Evolutionary conservation across 164 flowering plant species (phyloP).

Genomic region (Aristolochia fimbriata): DNA sequence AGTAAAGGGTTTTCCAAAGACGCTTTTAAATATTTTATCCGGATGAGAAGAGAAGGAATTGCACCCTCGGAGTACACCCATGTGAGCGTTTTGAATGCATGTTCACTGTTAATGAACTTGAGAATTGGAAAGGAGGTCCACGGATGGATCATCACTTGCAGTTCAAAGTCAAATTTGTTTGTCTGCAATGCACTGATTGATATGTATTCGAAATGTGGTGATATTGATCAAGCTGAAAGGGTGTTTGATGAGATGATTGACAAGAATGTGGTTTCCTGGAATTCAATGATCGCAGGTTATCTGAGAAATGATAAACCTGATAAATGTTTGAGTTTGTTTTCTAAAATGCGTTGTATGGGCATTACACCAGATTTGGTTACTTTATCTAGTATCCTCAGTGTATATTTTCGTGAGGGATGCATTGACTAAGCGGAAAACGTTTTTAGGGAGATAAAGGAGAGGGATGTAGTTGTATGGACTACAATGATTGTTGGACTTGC

Average conservation of each 20-base stretch:
- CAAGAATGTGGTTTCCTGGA: constrained; percentile 32
- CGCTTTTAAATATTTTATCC: constrained; percentile 22
- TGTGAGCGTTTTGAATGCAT: constrained; percentile 37
- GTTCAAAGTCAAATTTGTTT: constrained; percentile 24
- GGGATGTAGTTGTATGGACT: constrained; percentile 44
- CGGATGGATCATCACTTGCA: constrained; percentile 24
- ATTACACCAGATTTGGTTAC: constrained; percentile 41
- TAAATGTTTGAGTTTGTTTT: constrained; percentile 32
- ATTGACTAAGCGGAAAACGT: constrained; percentile 27
- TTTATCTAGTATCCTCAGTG: constrained; percentile 35
- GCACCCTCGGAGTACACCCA: constrained; percentile 27
- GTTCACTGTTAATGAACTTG: constrained; percentile 31
- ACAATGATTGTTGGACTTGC: constrained; percentile 46
- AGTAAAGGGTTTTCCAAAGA: constrained; percentile 16
- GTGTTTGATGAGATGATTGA: constrained; percentile 31
- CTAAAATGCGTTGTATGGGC: constrained; percentile 23
- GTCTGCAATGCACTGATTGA: constrained; percentile 41
- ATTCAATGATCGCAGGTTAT: constrained; percentile 37
- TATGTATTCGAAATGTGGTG: constrained; percentile 53
- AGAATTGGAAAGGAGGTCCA: constrained; percentile 45
- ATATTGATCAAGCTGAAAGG: constrained; percentile 29
- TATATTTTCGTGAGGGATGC: constrained; percentile 24
- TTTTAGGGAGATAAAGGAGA: constrained; percentile 27
- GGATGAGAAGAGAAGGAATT: constrained; percentile 32
- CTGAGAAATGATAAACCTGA: constrained; percentile 27